phyloP scores from a whole-genome alignment of 192 early-diverging fungal genomes.

The Dissophora ornata region DNA sequence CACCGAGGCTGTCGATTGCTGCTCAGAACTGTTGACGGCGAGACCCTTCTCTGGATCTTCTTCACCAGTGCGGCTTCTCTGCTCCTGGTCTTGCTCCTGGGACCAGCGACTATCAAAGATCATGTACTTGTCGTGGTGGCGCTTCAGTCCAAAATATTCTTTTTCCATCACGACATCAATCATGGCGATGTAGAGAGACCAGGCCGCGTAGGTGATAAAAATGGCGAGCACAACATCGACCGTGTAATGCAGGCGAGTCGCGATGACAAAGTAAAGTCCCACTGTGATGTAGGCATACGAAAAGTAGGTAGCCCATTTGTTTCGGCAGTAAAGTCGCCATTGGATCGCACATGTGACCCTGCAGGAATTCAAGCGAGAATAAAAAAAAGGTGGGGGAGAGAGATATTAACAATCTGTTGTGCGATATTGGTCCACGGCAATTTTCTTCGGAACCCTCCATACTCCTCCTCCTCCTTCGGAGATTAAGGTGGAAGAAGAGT shows the following conservation, averaged over 20 bases:
- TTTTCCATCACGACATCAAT: conserved; percentile 56
- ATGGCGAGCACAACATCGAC: conserved; percentile 56
- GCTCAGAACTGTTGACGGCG: neutral
- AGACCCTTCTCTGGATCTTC: neutral
- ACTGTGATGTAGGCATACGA: conserved; percentile 47
- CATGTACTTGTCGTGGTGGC: conserved; percentile 37
- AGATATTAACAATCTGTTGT: no score
- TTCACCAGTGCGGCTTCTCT: no score
- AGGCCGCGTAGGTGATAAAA: conserved; percentile 66
- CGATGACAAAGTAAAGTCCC: conserved; percentile 51
- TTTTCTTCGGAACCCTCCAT: no score
- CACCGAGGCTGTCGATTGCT: neutral
- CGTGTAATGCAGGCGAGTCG: conserved; percentile 55
- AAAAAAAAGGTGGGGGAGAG: neutral
- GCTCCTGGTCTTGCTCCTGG: conserved; percentile 4
- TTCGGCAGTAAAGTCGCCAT: conserved; percentile 52
- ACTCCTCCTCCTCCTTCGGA: no score
- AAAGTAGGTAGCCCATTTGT: conserved; percentile 45
- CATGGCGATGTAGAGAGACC: conserved; percentile 66
- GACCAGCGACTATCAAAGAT: conserved; percentile 20
- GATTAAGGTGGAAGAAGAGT: no score
- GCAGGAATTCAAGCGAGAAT: no score
- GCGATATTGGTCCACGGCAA: no score
- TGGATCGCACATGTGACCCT: conserved; percentile 29
- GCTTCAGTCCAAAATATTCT: conserved; percentile 48